Evolutionary conservation across 345 rosid species (phyloP), one percentile per base, ranked within the genome.

Genomic region (Rhizophora apiculata): DNA sequence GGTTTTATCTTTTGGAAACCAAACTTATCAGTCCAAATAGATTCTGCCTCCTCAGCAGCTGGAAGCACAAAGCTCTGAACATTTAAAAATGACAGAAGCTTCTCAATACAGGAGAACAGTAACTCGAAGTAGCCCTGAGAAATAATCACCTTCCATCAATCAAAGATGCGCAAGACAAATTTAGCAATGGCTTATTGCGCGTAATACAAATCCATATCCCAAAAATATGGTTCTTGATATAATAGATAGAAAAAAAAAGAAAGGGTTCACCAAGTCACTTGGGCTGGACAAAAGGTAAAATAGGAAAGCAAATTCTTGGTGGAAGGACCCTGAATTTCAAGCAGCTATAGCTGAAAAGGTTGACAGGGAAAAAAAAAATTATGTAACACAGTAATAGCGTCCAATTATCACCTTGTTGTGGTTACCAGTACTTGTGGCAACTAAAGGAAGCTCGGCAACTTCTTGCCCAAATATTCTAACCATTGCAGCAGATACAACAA

Each of bases 391-490:
- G 30, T 8, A 56, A 24, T 4, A 15, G 18, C 18, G 9, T 24
- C 60, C 49, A 13, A 56, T n/a, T 21, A 24, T 75, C 69, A 92
- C 98, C 90, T 85, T 80, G 65, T 93, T 93, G 78, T 87, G 89
- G 69, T 70, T 74, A 26, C 85, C 89, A 32, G 68, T 78, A 64
- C 85, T 87, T 15, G 97, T 94, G 32, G 98, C 96, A 68, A 88
- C 98, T 62, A 91, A 69, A 59, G 98, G 97, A 72, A 94, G 91
- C 71, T 94, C 98, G 2, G 98, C 98, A 71, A 88, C 80, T 62
- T 91, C 97, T 68, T 79, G 75, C 72, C 97, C 97, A 11, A 89
- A 91, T 57, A 94, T 74, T 69, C 98, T 75, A 63, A 89, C 79
- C 60, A 90, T 80, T 73, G 90, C 98, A 13, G 93, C 95, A 20